Base-by-base conservation (phyloP, 2,329 filamentous ascomycete genomes). In the Erysiphe neolycopersici region DNA sequence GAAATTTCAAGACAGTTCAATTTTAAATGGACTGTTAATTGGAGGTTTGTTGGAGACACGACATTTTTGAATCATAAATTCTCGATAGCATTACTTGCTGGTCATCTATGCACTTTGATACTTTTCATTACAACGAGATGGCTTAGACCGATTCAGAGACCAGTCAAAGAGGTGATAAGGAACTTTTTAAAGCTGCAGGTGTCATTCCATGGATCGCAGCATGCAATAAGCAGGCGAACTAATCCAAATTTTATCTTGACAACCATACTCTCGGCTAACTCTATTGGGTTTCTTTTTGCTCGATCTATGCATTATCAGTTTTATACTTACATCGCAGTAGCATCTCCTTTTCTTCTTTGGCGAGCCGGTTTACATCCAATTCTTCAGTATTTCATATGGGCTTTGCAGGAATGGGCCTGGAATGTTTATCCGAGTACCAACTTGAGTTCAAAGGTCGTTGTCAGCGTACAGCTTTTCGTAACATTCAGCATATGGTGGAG, bases 1-100 rank as follows among this genome's bases (percentile, higher is more conserved):
- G 84, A 98, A 62, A 68, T 98, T 46, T 84, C 80, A 40, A 70
- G 89, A 44, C 74, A 82, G 52, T 98, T 98, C 62, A 68, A 93
- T 53, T 95, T 87, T 66, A 84, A 87, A 61, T 98, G 89, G 89
- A 98, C 89, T 0, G 89, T 98, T 51, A 98, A 98, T 60, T 98
- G 89, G 89, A 75, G 85, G 44, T 95, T 95, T 58, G 62, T 94
- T n/a, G 76, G 79, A 14, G 84, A 94, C 60, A 71, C 79, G 6
- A 60, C 63, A 0, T 98, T 98, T 53, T 67, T 91, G 40, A 78
- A 73, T n/a, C 66, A 59, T 45, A 56, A 60, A 2, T 80, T 81
- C 52, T 69, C 76, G 14, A 51, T 67, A 12, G 56, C 60, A 18
- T 60, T 82, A 42, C 59, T 81, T 16, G 60, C 60, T 16, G 52